Evolutionary conservation across 495 filamentous ascomycete species (phyloP).

Genomic region (Talaromyces adpressus): DNA sequence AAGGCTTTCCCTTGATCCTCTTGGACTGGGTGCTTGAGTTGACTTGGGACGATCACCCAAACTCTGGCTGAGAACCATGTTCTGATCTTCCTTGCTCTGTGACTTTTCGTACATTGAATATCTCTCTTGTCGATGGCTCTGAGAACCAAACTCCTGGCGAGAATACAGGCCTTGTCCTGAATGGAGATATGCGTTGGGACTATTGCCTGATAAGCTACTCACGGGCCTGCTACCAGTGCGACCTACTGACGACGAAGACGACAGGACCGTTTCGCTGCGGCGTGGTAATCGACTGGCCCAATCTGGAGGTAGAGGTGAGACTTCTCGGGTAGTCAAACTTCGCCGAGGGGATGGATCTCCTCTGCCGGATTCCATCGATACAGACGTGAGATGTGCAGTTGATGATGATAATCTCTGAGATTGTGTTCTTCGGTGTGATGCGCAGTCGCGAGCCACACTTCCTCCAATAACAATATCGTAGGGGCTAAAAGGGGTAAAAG

Average conservation of each 20-base stretch:
- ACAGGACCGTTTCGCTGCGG: slow-evolving; percentile 28
- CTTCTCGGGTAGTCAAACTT: slow-evolving; percentile 30
- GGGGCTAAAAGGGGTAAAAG: slow-evolving; percentile 34
- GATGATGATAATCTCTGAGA: slow-evolving; percentile 9
- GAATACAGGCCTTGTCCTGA: slow-evolving; percentile 8
- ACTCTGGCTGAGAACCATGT: slow-evolving; percentile 1
- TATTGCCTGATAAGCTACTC: slow-evolving; percentile 1
- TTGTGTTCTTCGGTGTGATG: slow-evolving; percentile 3
- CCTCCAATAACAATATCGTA: slow-evolving; percentile 35
- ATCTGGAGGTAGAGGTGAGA: slow-evolving; percentile 14
- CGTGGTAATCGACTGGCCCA: slow-evolving; percentile 22
- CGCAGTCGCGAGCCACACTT: slow-evolving; percentile 1
- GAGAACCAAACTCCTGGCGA: slow-evolving; percentile 7
- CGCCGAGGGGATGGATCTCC: slow-evolving; percentile 30
- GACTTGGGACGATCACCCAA: slow-evolving; percentile 3
- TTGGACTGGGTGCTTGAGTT: slow-evolving; percentile 2
- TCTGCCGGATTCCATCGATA: slow-evolving; percentile 16
- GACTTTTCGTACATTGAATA: slow-evolving; percentile 20
- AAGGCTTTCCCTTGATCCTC: not conserved
- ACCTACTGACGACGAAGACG: not conserved
- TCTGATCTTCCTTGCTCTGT: slow-evolving; percentile 13
- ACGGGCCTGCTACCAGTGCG: slow-evolving; percentile 2
- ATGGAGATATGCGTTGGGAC: not conserved
- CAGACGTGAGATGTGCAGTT: slow-evolving; percentile 4
- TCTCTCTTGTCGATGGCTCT: slow-evolving; percentile 13